Percentiles rank a stretch among this genome's conserved stretches.
phyloP scores from a whole-genome alignment of 73 alveolate species.

The Paramecium bursaria region DNA sequence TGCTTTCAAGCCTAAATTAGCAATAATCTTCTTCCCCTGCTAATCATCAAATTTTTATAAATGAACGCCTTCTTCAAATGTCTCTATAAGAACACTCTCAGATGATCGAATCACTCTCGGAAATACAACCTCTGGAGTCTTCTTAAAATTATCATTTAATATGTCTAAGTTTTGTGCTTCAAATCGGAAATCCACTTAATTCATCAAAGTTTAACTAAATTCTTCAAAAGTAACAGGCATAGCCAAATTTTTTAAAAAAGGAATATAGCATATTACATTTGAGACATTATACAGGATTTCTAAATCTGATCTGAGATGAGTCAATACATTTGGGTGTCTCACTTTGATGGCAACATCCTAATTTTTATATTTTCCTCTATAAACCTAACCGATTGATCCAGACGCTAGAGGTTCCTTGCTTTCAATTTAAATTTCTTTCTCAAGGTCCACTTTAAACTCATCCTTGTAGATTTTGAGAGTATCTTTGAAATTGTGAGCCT shows the following conservation, averaged over 20 bases:
- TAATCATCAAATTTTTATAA: background rate
- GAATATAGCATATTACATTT: conserved; percentile 29
- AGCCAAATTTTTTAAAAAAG: conserved; percentile 46
- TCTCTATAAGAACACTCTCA: conserved; percentile 38
- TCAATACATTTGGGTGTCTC: conserved; percentile 32
- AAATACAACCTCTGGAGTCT: conserved; percentile 27
- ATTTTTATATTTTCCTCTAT: conserved; percentile 3
- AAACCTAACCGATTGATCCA: conserved; percentile 53
- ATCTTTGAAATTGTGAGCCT: conserved; percentile 16
- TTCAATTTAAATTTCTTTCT: background rate
- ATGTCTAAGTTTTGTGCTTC: conserved; percentile 46
- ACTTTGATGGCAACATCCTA: conserved; percentile 29
- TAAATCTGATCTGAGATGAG: background rate
- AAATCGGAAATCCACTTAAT: conserved; percentile 53
- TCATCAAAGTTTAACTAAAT: conserved; percentile 45
- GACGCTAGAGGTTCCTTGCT: conserved; percentile 24
- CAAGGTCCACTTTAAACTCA: conserved; percentile 4
- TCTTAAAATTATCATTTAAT: conserved; percentile 15
- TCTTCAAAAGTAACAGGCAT: conserved; percentile 56
- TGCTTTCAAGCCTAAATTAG: conserved; percentile 47
- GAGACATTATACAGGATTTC: conserved; percentile 11
- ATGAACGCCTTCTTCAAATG: conserved; percentile 44
- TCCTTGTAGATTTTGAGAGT: background rate
- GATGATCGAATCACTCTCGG: conserved; percentile 33
- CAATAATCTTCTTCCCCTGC: conserved; percentile 41